Base-by-base conservation (phyloP, 2,329 filamentous ascomycete genomes). In the Cordyceps cicadae region DNA sequence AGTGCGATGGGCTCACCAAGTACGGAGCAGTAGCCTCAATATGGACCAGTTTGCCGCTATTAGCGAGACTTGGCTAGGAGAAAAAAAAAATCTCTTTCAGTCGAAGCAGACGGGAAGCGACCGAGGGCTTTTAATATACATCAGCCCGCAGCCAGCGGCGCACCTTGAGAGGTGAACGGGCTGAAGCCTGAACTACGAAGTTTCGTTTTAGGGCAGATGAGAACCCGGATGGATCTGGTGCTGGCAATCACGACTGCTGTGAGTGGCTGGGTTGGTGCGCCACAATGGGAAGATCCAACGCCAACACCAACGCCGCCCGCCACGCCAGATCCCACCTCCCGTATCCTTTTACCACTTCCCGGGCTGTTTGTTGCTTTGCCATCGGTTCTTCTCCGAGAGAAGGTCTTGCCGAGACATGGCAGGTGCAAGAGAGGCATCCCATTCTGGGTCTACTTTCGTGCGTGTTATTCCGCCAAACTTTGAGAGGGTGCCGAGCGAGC, bases 191-290 rank as follows among this genome's bases (percentile, higher is more conserved):
- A 51, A 19, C 4, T 19, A 19, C 15, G 26, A 39, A 24, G 15
- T 6, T 34, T 3, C 21, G 21, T 29, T 41, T 46, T 26, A 5
- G 45, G 17, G 12, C 4, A 24, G 24, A 34, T 48, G 61, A 62
- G 61, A 60, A 62, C 61, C 61, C 53, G 54, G 61, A 62, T 62
- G 61, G 61, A 21, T 52, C 56, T 29, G 34, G 46, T 60, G 50
- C 5, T 39, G 51, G 43, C 15, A 2, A 17, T 43, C 41, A 15
- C 34, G 11, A 19, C 5, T 14, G n/a, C 32, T 54, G 29, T 60
- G 58, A 60, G 41, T 54, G 58, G 58, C 51, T 60, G 51, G 24
- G 34, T 52, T 12, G 21, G 49, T 45, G 48, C 48, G 46, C 56
- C 37, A 21, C 34, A 9, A 12, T 37, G 46, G 39, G 37, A 24